Percentiles rank a stretch among this genome's conserved stretches.
phyloP scores from a whole-genome alignment of 768 basidiomycete species.

The Clathrus columnatus region DNA sequence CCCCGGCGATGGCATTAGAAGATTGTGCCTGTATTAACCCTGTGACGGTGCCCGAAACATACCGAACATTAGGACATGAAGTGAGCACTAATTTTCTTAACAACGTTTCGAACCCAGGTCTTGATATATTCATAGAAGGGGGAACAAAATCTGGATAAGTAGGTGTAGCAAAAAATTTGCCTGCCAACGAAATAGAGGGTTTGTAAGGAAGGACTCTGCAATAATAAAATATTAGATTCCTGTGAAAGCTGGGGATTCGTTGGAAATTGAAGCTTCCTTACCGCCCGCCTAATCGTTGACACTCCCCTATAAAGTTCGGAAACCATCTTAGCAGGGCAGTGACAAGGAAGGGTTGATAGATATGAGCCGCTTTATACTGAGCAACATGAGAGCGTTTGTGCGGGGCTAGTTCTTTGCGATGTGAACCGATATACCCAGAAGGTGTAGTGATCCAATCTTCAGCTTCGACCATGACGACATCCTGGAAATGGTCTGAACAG shows the following conservation, averaged over 20 bases:
- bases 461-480: slow-evolving; percentile 21
- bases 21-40: background rate
- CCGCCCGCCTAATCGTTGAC: background rate
- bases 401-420: background rate
- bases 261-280: background rate
- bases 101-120: slow-evolving; percentile 4
- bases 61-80: slow-evolving; percentile 5
- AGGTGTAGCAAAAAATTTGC: background rate
- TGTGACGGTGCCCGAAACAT: slow-evolving; percentile 4
- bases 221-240: background rate
- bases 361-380: slow-evolving; percentile 4
- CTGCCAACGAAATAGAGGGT: background rate
- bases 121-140: background rate
- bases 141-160: background rate
- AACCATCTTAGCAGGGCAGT: slow-evolving; percentile 1
- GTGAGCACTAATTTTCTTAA: background rate
- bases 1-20: background rate
- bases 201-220: background rate
- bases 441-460: slow-evolving; percentile 18
- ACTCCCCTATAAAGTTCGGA: background rate
- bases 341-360: slow-evolving; percentile 4
- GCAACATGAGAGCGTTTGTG: slow-evolving; percentile 1
- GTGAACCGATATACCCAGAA: slow-evolving; percentile 7
- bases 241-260: background rate
- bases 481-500: slow-evolving; percentile 22